Evolutionary conservation across 2,329 filamentous ascomycete genomes (phyloP), one percentile per base, ranked within the genome.

Genomic region (Leptosphaerulina australis): DNA sequence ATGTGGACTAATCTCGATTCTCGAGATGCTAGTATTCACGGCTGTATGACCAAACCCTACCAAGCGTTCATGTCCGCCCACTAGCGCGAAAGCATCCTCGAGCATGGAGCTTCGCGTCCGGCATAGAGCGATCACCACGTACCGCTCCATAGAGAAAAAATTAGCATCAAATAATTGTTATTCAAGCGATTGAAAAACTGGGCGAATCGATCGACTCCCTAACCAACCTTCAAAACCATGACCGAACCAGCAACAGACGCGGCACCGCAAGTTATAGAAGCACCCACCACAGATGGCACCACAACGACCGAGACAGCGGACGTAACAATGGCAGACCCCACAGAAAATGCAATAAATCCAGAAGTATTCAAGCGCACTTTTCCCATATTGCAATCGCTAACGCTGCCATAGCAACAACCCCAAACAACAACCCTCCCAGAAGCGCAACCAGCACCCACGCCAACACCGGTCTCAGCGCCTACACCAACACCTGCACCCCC

Each of bases 251-350:
- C 52, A 6, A 49, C 57, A 29, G 55, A 55, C 18, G 50, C 55
- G 4, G 33, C 50, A 29, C 50, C 51, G 12, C 59, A 63, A 53
- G 44, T 48, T 49, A 17, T 53, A 35, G 62, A 65, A 30, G 33
- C 56, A 34, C 55, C 61, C 17, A 46, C 63, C 35, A 51, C 58
- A 44, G 66, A 69, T 30, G 66, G 66, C 45, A 39, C 33, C 4
- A 37, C 37, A 37, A 28, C 37, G 11, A 37, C 45, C 9, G 50
- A 55, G 43, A 20, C 51, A 37, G 40, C 53, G 50, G 68, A 71
- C 37, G 53, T 71, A 44, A 62, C 67, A 45, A 71, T 71, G 68
- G 50, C 61, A 34, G 67, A 70, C 24, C 53, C 62, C 1, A 31
- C 38, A 41, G 46, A 50, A 3, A 22, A 28, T 5, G 36, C 50